Base-by-base conservation (phyloP, 2,329 filamentous ascomycete species). In the Orbilia ellipsospora region DNA sequence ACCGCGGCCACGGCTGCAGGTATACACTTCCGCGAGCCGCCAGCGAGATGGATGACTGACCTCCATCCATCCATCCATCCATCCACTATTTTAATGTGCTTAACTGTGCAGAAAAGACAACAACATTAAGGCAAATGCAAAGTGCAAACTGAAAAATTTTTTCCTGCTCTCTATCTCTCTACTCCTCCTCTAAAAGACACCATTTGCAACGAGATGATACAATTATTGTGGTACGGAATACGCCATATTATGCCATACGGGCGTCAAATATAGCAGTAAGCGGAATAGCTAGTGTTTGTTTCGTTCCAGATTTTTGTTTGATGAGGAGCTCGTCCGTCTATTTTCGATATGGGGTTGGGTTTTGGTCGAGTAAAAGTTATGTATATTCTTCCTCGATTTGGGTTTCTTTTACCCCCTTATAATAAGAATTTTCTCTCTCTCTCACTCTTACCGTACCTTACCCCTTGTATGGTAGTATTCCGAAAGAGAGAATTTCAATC, bases 261-360 rank as follows among this genome's bases (percentile, higher is more conserved):
- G 50, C 12, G n/a, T 26, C 52, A 36, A 18, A 55, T 55, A 55
- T 55, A 55, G n/a, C 28, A 23, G 31, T 7, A 57, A 42, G 18
- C 13, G 54, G 54, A 6, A 42, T 57, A 61, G 59, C 59, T 54
- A 45, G 13, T 5, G 1, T 48, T 15, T 48, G 5, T 48, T 48
- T 48, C 44, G 8, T n/a, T 48, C 28, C 23, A 23, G 23, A 23
- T 23, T 23, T 23, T 23, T 23, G 23, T 23, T 15, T 31, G 54
- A 59, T 13, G 18, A 23, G 10, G 65, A 69, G 65, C 65, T 69
- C 65, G 65, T 61, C 65, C 48, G 31, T 20, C 20, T 18, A 8
- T 26, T 28, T 44, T 36, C 31, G 31, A 36, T 7, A 7, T 7
- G 5, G 31, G 31, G 8, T 10, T 7, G 31, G 23, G 28, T 42